These are phyloP conservation scores for Neurospora pannonica DNA, from an alignment of 495 filamentous ascomycete species.

Conservation along the genomic window DNA sequence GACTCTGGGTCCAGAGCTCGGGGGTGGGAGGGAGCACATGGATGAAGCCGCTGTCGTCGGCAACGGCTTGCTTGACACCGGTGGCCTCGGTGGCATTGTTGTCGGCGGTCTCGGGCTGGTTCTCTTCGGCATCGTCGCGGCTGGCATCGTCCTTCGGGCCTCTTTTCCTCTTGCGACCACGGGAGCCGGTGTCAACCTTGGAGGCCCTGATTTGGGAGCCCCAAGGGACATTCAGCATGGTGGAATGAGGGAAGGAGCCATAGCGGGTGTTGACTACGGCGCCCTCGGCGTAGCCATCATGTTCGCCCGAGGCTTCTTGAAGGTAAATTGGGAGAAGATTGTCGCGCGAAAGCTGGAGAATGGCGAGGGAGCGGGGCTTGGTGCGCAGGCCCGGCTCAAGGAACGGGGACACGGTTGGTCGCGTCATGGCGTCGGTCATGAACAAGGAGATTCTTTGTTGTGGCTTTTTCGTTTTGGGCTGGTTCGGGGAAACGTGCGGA, in stretches of 20 bases:
- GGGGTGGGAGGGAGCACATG: conserved; percentile 87
- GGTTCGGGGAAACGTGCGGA: background rate
- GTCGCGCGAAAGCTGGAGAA: conserved; percentile 80
- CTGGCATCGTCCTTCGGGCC: conserved; percentile 46
- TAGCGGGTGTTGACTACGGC: conserved; percentile 88
- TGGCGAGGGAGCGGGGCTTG: conserved; percentile 49
- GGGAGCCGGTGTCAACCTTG: conserved; percentile 78
- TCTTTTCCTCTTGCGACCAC: conserved; percentile 50
- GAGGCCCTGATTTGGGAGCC: conserved; percentile 84
- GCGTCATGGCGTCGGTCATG: conserved; percentile 2
- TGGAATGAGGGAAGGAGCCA: conserved; percentile 88
- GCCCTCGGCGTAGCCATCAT: conserved; percentile 68
- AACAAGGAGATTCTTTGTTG: background rate
- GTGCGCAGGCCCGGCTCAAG: conserved; percentile 53
- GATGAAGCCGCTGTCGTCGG: conserved; percentile 73
- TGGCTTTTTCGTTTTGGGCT: background rate
- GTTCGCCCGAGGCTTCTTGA: conserved; percentile 44
- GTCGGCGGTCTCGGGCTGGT: conserved; percentile 19
- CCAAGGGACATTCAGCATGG: conserved; percentile 74
- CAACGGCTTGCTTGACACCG: conserved; percentile 36
- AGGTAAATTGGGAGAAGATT: conserved; percentile 67
- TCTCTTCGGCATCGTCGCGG: conserved; percentile 16
- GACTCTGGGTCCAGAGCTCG: conserved; percentile 80
- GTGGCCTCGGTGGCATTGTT: conserved; percentile 14
- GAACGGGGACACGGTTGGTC: conserved; percentile 51